Conservation (phyloP, 1,284 basidiomycete species). For the Rhodofomes roseus region DNA sequence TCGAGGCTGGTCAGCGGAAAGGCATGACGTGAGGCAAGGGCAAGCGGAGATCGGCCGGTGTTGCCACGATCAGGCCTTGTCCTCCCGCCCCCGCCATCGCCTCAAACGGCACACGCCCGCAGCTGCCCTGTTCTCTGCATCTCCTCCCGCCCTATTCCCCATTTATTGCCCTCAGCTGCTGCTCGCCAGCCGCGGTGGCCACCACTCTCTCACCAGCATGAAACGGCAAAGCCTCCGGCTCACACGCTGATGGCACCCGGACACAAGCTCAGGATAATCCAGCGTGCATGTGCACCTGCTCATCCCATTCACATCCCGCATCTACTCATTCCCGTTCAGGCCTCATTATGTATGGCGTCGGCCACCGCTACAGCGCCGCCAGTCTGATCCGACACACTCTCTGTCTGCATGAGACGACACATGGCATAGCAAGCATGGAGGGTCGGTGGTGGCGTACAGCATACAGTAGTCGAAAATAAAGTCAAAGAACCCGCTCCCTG, state of each 20-base stretch:
- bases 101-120: background rate
- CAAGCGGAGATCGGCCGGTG: background rate
- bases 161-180: background rate
- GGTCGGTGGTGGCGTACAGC: constrained; percentile 35
- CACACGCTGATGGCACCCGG: background rate
- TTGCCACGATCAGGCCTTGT: background rate
- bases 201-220: constrained; percentile 3
- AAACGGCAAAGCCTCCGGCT: background rate
- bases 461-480: constrained; percentile 34
- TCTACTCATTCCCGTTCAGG: background rate
- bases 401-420: constrained; percentile 9
- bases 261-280: background rate
- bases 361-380: constrained; percentile 1
- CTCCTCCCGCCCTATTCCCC: background rate
- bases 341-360: background rate
- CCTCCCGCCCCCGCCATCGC: background rate
- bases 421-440: constrained; percentile 32
- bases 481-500: constrained; percentile 22
- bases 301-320: background rate
- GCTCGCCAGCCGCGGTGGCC: background rate
- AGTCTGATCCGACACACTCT: constrained; percentile 9
- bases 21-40: constrained; percentile 1
- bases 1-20: background rate
- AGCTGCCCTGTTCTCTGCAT: background rate
- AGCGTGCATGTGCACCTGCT: background rate